Percentiles rank a stretch among this genome's conserved stretches.
Evolutionary conservation across 2,329 filamentous ascomycete genomes (phyloP).

Genomic region (Tetracladium maxilliforme): DNA sequence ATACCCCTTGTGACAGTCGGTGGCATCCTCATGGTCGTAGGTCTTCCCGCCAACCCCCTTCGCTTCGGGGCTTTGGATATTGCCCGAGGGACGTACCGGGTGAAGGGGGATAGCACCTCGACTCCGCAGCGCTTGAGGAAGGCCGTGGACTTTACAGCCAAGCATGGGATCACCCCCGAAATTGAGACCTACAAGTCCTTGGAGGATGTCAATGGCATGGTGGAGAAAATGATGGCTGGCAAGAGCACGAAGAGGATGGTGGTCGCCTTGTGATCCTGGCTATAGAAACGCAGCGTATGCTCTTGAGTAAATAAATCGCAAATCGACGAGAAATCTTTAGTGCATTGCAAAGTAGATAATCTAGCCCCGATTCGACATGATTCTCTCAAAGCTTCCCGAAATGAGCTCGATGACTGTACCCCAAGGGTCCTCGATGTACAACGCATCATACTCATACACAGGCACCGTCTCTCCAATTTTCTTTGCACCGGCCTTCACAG

Average conservation of each 20-base stretch:
- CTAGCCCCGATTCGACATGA: no score
- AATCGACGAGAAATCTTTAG: no score
- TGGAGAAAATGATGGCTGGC: slow-evolving; percentile 20
- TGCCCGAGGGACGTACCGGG: slow-evolving; percentile 20
- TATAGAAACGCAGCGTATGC: no score
- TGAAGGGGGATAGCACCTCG: slow-evolving; percentile 24
- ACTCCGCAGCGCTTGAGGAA: slow-evolving; percentile 25
- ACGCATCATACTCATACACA: no score
- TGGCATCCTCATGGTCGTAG: slow-evolving; percentile 25
- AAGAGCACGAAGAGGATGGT: slow-evolving; percentile 19
- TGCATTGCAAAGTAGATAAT: no score
- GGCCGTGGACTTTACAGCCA: slow-evolving; percentile 23
- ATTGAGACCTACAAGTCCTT: slow-evolving; percentile 20
- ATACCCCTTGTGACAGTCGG: slow-evolving; percentile 8
- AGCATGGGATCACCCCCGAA: slow-evolving; percentile 23
- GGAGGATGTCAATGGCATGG: slow-evolving; percentile 21
- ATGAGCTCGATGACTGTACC: no score
- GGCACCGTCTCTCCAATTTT: slow-evolving; percentile 13
- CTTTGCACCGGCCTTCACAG: slow-evolving; percentile 12
- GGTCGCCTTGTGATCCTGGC: slow-evolving; percentile 19
- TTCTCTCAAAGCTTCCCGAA: no score
- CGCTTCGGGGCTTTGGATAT: slow-evolving; percentile 21
- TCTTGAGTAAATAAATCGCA: no score
- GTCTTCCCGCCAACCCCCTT: slow-evolving; percentile 20
- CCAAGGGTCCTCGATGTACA: no score